These are phyloP conservation scores for Kwoniella sp. DNA, from an alignment of 768 basidiomycete genomes.

Conservation along the genomic window DNA sequence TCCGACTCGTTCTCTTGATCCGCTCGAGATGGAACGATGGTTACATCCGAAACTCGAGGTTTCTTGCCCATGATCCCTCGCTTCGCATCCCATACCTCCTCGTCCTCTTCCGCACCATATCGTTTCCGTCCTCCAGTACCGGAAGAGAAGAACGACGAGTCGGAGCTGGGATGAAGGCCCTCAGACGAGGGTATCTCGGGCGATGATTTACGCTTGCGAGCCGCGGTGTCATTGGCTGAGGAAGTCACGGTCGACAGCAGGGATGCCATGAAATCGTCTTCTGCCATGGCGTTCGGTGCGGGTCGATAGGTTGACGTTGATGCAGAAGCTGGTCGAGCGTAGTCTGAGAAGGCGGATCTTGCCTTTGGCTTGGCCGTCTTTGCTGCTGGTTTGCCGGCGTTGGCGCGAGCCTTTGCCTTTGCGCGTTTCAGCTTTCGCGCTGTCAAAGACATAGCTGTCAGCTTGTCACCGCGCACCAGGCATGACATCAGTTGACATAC, in stretches of 20 bases:
- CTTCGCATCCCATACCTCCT: constrained; percentile 32
- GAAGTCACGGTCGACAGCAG: constrained; percentile 59
- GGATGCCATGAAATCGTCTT: constrained; percentile 81
- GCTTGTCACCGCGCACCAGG: not conserved
- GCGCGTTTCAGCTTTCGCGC: constrained; percentile 37
- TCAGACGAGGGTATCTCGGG: constrained; percentile 46
- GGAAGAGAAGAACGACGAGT: constrained; percentile 28
- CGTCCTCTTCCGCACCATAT: constrained; percentile 38
- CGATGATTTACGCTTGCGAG: constrained; percentile 58
- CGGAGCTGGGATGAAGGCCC: constrained; percentile 35
- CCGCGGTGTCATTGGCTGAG: constrained; percentile 22
- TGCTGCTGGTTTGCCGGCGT: constrained; percentile 6
- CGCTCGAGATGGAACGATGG: constrained; percentile 18
- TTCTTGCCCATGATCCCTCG: constrained; percentile 40
- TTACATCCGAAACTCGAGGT: constrained; percentile 37
- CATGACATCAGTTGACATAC: constrained; percentile 12
- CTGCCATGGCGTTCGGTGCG: constrained; percentile 68
- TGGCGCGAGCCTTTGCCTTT: constrained; percentile 24
- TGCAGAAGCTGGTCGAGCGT: constrained; percentile 49
- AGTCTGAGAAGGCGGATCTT: constrained; percentile 44
- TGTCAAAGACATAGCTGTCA: constrained; percentile 4
- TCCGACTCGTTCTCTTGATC: constrained; percentile 26
- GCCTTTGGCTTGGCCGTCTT: constrained; percentile 50
- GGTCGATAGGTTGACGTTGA: constrained; percentile 67
- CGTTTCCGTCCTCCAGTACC: constrained; percentile 12